Base-by-base conservation (phyloP, 352 stramenopile genomes). In the Phytophthora cactorum region DNA sequence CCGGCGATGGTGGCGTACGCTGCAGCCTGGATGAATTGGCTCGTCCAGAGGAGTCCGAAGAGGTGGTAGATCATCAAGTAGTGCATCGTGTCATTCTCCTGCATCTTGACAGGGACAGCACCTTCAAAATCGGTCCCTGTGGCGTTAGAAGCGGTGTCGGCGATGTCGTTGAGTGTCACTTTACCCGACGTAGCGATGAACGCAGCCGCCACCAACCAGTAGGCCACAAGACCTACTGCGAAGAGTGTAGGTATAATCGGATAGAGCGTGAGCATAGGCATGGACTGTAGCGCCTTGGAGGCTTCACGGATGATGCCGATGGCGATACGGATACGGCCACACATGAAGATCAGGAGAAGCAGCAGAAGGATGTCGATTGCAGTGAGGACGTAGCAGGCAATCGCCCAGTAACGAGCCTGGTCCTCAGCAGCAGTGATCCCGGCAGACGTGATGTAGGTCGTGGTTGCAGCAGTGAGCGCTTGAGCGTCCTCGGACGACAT, bases 271-370 rank as follows among this genome's bases (percentile, higher is more conserved):
- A 97, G 69, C 52, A 88, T 82, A 14, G 90, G 86, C 80, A 97
- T 96, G 36, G 72, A 54, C 51, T 88, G 76, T 14, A 97, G 67
- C 17, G 86, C 88, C 63, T 90, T 92, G 28, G 84, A 92, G 36
- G 91, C 84, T 67, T 96, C 88, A 9, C 84, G 79, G 55, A 97
- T 93, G 70, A 96, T 91, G 11, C 82, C 86, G 53, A 97, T 93
- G 11, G 91, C 89, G 38, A 96, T 89, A 51, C 77, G 74, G 55
- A 97, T 96, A 31, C 89, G 86, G 11, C 87, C 77, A 47, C 87
- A 90, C 73, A 96, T 84, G 72, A 92, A 92, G 44, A 96, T 75
- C 41, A 95, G 52, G 41, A 95, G 59, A 38, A 92, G 59, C 11
- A 93, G 72, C 36, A 93, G 64, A 51, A 85, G 47, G 7, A 90